A percentile compares a stretch with the other conserved stretches of the same genome.
Conservation (phyloP, 2,329 filamentous ascomycete species). For the Zasmidium citrigriseum region DNA sequence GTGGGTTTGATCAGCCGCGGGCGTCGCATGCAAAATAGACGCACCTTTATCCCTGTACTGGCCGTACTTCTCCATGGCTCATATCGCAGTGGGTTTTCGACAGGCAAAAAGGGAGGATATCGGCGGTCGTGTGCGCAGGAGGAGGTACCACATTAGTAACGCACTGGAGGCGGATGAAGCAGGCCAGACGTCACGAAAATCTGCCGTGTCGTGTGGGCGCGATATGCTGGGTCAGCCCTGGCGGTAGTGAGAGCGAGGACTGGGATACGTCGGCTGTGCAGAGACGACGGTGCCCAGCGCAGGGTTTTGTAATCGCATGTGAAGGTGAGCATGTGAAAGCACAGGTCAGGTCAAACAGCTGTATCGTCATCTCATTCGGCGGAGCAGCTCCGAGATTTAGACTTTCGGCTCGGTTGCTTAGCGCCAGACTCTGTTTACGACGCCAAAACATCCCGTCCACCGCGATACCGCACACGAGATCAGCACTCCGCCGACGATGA, state of each 20-base stretch:
- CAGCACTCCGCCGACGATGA: slow-evolving; percentile 1
- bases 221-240: background rate
- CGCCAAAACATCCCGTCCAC: too few species aligned
- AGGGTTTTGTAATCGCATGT: background rate
- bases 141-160: background rate
- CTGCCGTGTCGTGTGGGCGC: background rate
- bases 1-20: background rate
- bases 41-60: slow-evolving; percentile 88
- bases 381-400: too few species aligned
- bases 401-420: too few species aligned
- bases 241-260: background rate
- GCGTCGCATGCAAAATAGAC: slow-evolving; percentile 1
- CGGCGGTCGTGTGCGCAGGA: background rate
- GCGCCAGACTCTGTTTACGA: background rate
- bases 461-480: background rate
- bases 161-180: background rate
- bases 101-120: background rate
- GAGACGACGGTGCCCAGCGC: background rate
- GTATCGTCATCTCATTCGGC: too few species aligned
- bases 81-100: slow-evolving; percentile 34
- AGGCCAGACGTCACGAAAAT: background rate
- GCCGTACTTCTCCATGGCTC: slow-evolving; percentile 86
- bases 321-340: background rate
- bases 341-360: too few species aligned
- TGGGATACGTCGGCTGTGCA: background rate